A percentile compares a stretch with the other conserved stretches of the same genome.
Evolutionary conservation across 306 rosid genomes (phyloP).

Genomic region (Fragaria nilgerrensis): DNA sequence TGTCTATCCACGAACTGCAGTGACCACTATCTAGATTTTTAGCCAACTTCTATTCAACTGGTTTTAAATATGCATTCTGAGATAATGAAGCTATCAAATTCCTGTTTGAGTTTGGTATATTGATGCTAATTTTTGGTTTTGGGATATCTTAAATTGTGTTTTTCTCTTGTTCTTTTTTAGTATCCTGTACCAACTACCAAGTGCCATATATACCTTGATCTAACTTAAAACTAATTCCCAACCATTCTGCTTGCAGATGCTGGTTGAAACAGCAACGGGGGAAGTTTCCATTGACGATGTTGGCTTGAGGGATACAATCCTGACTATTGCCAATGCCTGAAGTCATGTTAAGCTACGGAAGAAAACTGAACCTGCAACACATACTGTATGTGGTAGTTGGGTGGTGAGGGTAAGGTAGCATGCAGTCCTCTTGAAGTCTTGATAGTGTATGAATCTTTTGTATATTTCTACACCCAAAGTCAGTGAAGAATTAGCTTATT

Average conservation of each 20-base stretch:
- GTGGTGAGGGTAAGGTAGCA: not conserved
- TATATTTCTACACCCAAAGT: not conserved
- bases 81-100: not conserved
- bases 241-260: slow-evolving; percentile 50
- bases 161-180: not conserved
- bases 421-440: not conserved
- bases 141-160: not conserved
- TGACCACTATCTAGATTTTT: not conserved
- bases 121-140: not conserved
- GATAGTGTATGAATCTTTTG: not conserved
- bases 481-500: not conserved
- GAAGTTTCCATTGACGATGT: slow-evolving; percentile 46
- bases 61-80: not conserved
- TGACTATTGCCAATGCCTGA: slow-evolving; percentile 35
- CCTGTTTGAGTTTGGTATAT: not conserved
- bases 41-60: not conserved
- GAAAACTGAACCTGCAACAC: not conserved
- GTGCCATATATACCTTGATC: not conserved
- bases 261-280: slow-evolving; percentile 47
- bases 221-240: not conserved
- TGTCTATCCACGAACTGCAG: slow-evolving; percentile 1
- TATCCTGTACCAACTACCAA: not conserved
- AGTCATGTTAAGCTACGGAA: not conserved
- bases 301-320: slow-evolving; percentile 14
- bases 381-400: not conserved